phyloP scores from a whole-genome alignment of 2,329 filamentous ascomycete species.

The Coniosporium tulheliwenetii region DNA sequence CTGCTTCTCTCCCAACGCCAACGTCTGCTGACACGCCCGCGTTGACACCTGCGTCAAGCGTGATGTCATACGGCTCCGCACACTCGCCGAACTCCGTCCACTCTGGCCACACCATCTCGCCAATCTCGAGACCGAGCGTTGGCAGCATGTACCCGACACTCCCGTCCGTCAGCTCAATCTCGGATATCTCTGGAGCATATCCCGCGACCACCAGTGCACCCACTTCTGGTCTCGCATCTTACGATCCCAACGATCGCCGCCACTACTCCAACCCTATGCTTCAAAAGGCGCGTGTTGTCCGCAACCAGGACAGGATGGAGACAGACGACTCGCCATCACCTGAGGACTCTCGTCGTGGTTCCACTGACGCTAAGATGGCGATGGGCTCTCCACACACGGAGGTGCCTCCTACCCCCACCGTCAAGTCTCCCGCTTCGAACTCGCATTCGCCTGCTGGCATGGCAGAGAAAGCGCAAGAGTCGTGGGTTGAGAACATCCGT shows the following conservation, averaged over 20 bases:
- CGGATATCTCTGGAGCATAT: conserved; percentile 39
- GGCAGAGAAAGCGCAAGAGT: conserved; percentile 33
- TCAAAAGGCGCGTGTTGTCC: conserved; percentile 26
- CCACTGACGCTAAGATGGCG: conserved; percentile 11
- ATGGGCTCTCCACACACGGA: conserved; percentile 7
- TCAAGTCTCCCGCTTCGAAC: conserved; percentile 11
- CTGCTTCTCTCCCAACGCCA: conserved; percentile 20
- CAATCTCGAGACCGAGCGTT: conserved; percentile 37
- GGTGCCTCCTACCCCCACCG: conserved; percentile 9
- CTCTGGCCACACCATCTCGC: conserved; percentile 45
- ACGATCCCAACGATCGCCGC: conserved; percentile 43
- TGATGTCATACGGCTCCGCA: conserved; percentile 61
- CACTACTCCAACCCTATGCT: conserved; percentile 46
- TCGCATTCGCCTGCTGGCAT: conserved; percentile 6
- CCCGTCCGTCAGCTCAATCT: conserved; percentile 52
- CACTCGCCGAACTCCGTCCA: conserved; percentile 64
- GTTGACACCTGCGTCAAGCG: conserved; percentile 60
- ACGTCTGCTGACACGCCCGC: conserved; percentile 49
- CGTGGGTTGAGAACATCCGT: conserved; percentile 50
- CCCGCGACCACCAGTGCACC: conserved; percentile 50
- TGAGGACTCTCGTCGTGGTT: conserved; percentile 15
- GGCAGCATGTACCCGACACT: conserved; percentile 60
- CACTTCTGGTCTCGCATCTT: conserved; percentile 53
- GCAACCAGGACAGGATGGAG: conserved; percentile 21
- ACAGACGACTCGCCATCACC: conserved; percentile 17